Conservation (phyloP, 805 yeast genomes). For the Cyberlindnera veronae region DNA sequence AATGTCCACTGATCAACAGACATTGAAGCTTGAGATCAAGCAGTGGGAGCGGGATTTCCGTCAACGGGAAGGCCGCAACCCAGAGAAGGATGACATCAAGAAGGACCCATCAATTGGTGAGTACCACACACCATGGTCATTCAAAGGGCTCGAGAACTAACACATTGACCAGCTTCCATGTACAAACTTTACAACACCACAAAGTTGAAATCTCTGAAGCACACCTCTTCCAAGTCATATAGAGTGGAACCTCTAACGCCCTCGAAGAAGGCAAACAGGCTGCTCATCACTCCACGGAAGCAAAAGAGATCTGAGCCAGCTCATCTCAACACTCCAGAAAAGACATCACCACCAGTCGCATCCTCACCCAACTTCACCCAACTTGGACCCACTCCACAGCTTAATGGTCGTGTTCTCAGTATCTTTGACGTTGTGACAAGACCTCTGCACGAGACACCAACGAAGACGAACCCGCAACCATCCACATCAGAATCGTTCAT, state of each 20-base stretch:
- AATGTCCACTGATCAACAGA: conserved; percentile 12
- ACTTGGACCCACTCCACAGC: conserved; percentile 86
- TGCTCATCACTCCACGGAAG: conserved; percentile 6
- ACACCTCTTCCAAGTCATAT: conserved; percentile 27
- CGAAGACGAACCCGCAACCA: conserved; percentile 3
- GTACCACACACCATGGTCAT: not conserved
- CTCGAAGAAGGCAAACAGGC: conserved; percentile 19
- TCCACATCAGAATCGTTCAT: not conserved
- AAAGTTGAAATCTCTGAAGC: not conserved
- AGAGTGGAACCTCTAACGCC: conserved; percentile 27
- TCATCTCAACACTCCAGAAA: conserved; percentile 21
- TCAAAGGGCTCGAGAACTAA: not conserved
- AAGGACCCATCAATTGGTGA: conserved; percentile 31
- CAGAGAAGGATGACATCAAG: conserved; percentile 46
- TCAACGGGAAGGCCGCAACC: conserved; percentile 38
- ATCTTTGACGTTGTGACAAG: conserved; percentile 49
- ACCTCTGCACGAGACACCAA: conserved; percentile 18
- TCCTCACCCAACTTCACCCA: conserved; percentile 30
- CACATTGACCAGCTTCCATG: conserved; percentile 22
- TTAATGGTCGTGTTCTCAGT: conserved; percentile 71
- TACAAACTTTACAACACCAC: conserved; percentile 15
- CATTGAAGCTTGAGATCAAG: conserved; percentile 44
- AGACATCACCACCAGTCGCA: conserved; percentile 21
- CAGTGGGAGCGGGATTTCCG: conserved; percentile 51
- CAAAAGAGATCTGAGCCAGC: conserved; percentile 2